A percentile compares a stretch with the other conserved stretches of the same genome.
These are phyloP conservation scores for Maudiozyma serrabonitensis DNA, from an alignment of 805 yeast genomes.

Conservation along the genomic window DNA sequence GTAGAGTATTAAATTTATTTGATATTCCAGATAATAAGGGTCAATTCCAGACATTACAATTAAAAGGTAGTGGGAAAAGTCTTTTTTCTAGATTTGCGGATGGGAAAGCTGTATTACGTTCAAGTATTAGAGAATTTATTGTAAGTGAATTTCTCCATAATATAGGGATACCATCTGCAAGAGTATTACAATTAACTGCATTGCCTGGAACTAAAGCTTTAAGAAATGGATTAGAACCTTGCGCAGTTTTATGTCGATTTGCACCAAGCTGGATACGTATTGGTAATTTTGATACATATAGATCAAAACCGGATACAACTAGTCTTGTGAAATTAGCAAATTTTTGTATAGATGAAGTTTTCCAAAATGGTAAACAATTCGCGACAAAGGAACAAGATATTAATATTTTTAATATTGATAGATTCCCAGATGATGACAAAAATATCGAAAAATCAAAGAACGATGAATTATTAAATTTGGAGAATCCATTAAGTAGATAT, in stretches of 20 bases:
- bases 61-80: slow-evolving; percentile 88
- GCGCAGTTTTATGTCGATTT: slow-evolving; percentile 78
- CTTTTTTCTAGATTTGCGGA: slow-evolving; percentile 94
- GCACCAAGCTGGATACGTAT: slow-evolving; percentile 81
- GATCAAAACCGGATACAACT: slow-evolving; percentile 59
- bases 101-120: slow-evolving; percentile 86
- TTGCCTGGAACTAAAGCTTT: slow-evolving; percentile 73
- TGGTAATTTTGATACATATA: slow-evolving; percentile 78
- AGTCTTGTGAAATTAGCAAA: slow-evolving; percentile 59
- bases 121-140: slow-evolving; percentile 80
- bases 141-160: slow-evolving; percentile 74
- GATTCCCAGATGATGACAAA: slow-evolving; percentile 17
- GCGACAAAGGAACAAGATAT: slow-evolving; percentile 17
- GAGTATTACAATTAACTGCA: slow-evolving; percentile 65
- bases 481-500: slow-evolving; percentile 40
- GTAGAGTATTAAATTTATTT: slow-evolving; percentile 77
- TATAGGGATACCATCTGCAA: slow-evolving; percentile 76
- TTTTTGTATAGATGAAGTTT: slow-evolving; percentile 59
- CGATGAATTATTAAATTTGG: slow-evolving; percentile 2
- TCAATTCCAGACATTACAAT: slow-evolving; percentile 40
- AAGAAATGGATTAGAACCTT: slow-evolving; percentile 54
- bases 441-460: slow-evolving; percentile 11
- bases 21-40: slow-evolving; percentile 49
- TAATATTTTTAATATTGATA: slow-evolving; percentile 19
- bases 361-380: slow-evolving; percentile 31